Base-by-base conservation (phyloP, 306 rosid genomes). In the Casuarina equisetifolia region DNA sequence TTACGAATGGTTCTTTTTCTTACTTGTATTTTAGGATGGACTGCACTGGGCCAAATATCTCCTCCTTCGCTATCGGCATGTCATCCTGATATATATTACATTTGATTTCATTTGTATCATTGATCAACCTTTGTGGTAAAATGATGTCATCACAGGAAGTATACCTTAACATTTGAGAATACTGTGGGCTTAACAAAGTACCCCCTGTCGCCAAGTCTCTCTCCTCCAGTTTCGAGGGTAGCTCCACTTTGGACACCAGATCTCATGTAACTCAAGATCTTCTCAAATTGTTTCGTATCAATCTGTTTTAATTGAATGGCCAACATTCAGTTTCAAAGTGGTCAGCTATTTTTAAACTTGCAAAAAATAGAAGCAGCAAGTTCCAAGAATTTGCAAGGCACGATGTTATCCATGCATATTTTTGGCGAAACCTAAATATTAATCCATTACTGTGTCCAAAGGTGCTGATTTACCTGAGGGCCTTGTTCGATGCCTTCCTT, bases 11-110 rank as follows among this genome's bases (percentile, higher is more conserved):
- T 68, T 9, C 46, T 20, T 8, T 36, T 76, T 25, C 97, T 90
- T 55, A 92, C 99, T 78, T 91, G 91, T 69, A 92, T 81, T 95
- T 95, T 59, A 95, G 80, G 81, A 95, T 91, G 76, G 94, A 44
- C 79, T 92, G 99, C 72, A 95, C 97, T 2, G 97, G 97, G 62
- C 99, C 99, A 80, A 95, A 92, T 68, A 95, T 95, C 84, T 95
- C 97, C 0, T 95, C 99, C 83, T 61, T 75, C 40, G 99, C 99
- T 43, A 95, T 95, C 81, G 1, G 48, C 97, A 92, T 92, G 76
- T 80, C 88, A 82, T 92, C 99, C 99, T 92, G 86, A 78, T 25
- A 49, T 54, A 69, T 4, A 75, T 46, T 52, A 79, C 59, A 59
- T 25, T 52, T 42, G 83, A 44, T 72, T 61, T 52, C 43, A 77